A percentile compares a stretch with the other conserved stretches of the same genome.
These are phyloP conservation scores for Quercus parvula DNA, from an alignment of 306 rosid species.

Conservation along the genomic window DNA sequence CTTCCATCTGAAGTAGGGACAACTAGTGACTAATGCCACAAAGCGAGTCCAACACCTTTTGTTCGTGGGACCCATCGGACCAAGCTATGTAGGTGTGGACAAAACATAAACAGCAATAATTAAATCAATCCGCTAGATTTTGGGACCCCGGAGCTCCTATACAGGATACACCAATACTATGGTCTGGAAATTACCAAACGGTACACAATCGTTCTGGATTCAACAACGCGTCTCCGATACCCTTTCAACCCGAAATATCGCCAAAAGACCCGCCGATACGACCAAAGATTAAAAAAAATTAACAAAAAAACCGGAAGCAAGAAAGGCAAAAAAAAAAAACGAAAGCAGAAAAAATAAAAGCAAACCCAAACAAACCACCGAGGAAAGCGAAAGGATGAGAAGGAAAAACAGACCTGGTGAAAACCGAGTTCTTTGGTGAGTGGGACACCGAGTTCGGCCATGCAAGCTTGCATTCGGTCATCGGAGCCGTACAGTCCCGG, in stretches of 20 bases:
- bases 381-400: no score
- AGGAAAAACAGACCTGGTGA: slow-evolving; percentile 59
- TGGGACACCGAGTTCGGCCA: slow-evolving; percentile 99
- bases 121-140: neutral
- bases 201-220: neutral
- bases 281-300: neutral
- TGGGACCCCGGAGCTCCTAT: no score
- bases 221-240: neutral
- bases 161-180: neutral
- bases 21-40: no score
- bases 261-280: neutral
- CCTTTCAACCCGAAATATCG: neutral
- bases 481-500: slow-evolving; percentile 94
- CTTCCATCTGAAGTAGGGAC: no score
- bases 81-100: no score
- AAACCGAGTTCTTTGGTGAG: slow-evolving; percentile 92
- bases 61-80: neutral
- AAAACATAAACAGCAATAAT: neutral
- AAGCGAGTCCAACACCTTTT: neutral
- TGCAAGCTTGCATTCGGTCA: slow-evolving; percentile 96
- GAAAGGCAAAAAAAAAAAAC: neutral
- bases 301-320: neutral
- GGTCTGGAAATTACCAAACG: neutral
- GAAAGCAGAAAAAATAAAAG: neutral
- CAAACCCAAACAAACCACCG: neutral